These are phyloP conservation scores for Balamuthia mandrillaris DNA, from an alignment of 208 protist genomes.

Conservation along the genomic window DNA sequence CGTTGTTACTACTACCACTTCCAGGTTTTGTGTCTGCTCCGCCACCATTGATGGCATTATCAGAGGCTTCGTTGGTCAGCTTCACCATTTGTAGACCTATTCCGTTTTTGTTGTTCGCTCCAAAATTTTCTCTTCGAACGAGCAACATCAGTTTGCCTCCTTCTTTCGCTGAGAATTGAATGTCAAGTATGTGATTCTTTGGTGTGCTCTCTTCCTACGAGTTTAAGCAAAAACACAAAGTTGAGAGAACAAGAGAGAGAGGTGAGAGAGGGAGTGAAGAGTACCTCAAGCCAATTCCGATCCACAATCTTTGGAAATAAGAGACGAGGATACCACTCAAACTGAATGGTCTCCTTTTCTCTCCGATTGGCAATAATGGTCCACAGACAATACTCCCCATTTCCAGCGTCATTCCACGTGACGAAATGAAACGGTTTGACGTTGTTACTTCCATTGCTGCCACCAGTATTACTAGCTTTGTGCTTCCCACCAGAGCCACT, in stretches of 20 bases:
- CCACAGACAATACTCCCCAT: constrained; percentile 18
- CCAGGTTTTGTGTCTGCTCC: not conserved
- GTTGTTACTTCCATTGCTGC: not conserved
- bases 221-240: not conserved
- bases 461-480: not conserved
- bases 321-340: constrained; percentile 29
- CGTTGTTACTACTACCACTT: no score
- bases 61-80: no score
- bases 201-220: not conserved
- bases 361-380: constrained; percentile 25
- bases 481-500: not conserved
- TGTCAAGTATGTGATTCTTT: constrained; percentile 39
- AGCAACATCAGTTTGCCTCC: constrained; percentile 14
- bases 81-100: constrained; percentile 41
- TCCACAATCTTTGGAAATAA: not conserved
- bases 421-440: constrained; percentile 7
- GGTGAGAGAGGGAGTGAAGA: not conserved
- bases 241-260: not conserved
- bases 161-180: constrained; percentile 32
- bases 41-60: not conserved
- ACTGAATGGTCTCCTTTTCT: constrained; percentile 31
- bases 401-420: not conserved
- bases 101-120: not conserved
- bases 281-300: not conserved
- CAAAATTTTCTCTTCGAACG: constrained; percentile 33